These are phyloP conservation scores for Crotalaria pallida DNA, from an alignment of 306 rosid species.

Conservation along the genomic window DNA sequence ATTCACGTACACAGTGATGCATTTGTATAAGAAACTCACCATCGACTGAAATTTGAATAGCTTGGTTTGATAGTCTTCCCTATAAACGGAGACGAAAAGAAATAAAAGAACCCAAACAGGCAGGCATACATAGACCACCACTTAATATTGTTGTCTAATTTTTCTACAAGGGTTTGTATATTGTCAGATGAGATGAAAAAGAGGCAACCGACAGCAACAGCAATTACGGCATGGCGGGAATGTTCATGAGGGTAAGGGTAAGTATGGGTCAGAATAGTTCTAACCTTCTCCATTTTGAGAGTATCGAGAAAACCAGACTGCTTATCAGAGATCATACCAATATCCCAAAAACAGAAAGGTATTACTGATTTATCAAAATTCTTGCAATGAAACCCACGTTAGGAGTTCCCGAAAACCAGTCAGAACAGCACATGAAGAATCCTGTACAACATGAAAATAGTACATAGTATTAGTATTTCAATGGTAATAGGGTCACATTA, in stretches of 20 bases:
- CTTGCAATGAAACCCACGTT: slow-evolving; percentile 24
- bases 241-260: slow-evolving; percentile 96
- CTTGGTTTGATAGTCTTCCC: slow-evolving; percentile 97
- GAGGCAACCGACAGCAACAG: slow-evolving; percentile 89
- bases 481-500: background rate
- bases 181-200: slow-evolving; percentile 97
- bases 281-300: slow-evolving; percentile 84
- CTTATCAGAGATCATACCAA: slow-evolving; percentile 48
- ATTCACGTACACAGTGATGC: background rate
- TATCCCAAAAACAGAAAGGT: slow-evolving; percentile 1
- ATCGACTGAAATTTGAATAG: slow-evolving; percentile 96
- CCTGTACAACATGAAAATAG: slow-evolving; percentile 28
- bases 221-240: slow-evolving; percentile 95
- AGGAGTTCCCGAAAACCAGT: slow-evolving; percentile 26
- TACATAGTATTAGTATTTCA: background rate
- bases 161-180: slow-evolving; percentile 82
- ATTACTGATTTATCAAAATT: slow-evolving; percentile 4
- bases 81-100: slow-evolving; percentile 94
- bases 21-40: slow-evolving; percentile 51
- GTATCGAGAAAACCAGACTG: slow-evolving; percentile 70
- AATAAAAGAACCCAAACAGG: slow-evolving; percentile 87
- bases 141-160: slow-evolving; percentile 85
- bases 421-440: slow-evolving; percentile 20
- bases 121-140: slow-evolving; percentile 98
- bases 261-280: slow-evolving; percentile 72